Percentiles rank a stretch among this genome's conserved stretches.
These are phyloP conservation scores for Piper betle DNA, from an alignment of 164 flowering plant species.

Conservation along the genomic window DNA sequence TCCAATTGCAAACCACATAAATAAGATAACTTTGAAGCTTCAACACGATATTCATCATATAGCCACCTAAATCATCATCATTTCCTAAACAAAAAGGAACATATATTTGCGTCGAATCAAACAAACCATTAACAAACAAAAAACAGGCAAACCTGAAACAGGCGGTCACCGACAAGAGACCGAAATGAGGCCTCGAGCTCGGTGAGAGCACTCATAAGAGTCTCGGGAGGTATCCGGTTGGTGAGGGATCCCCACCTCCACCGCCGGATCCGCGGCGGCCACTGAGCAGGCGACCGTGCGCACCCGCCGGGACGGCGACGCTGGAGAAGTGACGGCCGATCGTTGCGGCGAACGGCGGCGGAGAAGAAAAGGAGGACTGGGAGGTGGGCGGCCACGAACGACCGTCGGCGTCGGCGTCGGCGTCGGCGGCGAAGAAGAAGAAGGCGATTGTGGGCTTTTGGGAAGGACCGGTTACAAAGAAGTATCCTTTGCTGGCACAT, in stretches of 20 bases:
- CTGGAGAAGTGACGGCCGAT: not conserved
- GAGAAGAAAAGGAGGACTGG: not conserved
- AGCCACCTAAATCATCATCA: not conserved
- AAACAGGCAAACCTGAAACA: slow-evolving; percentile 43
- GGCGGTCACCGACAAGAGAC: slow-evolving; percentile 35
- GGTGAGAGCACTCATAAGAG: slow-evolving; percentile 66
- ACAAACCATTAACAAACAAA: not conserved
- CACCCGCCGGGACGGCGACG: not conserved
- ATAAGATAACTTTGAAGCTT: not conserved
- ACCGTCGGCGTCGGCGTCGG: not conserved
- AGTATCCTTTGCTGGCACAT: no score
- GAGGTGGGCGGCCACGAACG: not conserved
- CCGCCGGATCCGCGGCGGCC: slow-evolving; percentile 17
- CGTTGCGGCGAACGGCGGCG: not conserved
- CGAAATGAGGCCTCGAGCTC: slow-evolving; percentile 62
- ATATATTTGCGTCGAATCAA: not conserved
- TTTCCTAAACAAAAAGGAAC: not conserved
- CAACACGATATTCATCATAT: not conserved
- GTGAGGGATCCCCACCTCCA: slow-evolving; percentile 20
- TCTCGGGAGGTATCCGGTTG: slow-evolving; percentile 79
- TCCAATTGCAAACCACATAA: not conserved
- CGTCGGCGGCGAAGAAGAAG: not conserved
- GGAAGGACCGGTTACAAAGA: no score
- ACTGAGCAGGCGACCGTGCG: slow-evolving; percentile 10
- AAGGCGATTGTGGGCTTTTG: no score